These are phyloP conservation scores for Alternaria sp. DNA, from an alignment of 2,329 filamentous ascomycete species.

Conservation along the genomic window DNA sequence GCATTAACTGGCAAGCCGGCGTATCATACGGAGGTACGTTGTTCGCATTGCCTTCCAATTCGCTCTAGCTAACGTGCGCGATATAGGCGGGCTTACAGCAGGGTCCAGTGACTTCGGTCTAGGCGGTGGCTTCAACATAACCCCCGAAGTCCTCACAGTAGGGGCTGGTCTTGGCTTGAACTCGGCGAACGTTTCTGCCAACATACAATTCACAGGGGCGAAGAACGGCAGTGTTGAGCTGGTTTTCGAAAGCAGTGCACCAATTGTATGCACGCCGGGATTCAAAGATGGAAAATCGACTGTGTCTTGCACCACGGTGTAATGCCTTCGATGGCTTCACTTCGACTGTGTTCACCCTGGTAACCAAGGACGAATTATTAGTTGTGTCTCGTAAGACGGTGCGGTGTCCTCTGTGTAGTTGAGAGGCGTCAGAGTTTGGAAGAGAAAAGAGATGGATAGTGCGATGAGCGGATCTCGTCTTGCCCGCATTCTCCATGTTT, in stretches of 20 bases:
- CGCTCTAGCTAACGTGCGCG: neutral
- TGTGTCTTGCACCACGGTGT: neutral
- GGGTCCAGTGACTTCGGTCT: slow-evolving; percentile 18
- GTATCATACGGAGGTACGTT: slow-evolving; percentile 17
- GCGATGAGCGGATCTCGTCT: neutral
- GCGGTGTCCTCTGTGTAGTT: neutral
- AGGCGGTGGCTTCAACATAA: slow-evolving; percentile 20
- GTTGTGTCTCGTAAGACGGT: slow-evolving; percentile 6
- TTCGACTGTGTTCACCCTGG: slow-evolving; percentile 4
- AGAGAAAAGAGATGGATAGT: neutral
- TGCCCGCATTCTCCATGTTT: neutral
- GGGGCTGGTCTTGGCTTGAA: slow-evolving; percentile 18
- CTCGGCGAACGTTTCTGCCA: slow-evolving; percentile 12
- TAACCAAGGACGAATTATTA: slow-evolving; percentile 1
- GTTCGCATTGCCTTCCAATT: neutral
- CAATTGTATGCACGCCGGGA: slow-evolving; percentile 11
- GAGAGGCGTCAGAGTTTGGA: neutral
- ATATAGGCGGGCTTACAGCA: slow-evolving; percentile 18
- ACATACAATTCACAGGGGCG: slow-evolving; percentile 14
- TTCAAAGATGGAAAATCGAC: neutral
- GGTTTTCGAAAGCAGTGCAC: slow-evolving; percentile 8
- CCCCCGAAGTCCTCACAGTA: slow-evolving; percentile 3
- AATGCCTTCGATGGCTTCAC: too few species aligned
- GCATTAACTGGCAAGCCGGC: slow-evolving; percentile 18
- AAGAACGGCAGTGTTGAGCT: slow-evolving; percentile 18